Evolutionary conservation across 2,329 filamentous ascomycete species (phyloP).

Genomic region (Lasiodiplodia hormozganensis): DNA sequence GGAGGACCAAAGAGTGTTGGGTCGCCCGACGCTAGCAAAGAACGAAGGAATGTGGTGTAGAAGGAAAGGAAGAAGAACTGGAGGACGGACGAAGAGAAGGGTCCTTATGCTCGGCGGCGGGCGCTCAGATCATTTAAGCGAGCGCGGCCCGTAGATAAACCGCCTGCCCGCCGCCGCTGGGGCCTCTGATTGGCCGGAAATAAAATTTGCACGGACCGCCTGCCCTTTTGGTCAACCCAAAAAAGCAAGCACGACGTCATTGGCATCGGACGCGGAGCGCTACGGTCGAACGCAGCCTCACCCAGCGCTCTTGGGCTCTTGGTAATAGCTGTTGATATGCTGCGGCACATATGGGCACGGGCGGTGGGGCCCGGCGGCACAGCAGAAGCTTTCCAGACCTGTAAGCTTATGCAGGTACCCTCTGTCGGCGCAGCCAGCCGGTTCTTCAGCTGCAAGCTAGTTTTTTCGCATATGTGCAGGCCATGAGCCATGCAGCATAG

Average conservation of each 20-base stretch:
- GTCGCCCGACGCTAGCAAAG: background rate
- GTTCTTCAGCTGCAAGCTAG: background rate
- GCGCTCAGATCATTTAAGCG: background rate
- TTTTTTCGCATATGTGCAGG: background rate
- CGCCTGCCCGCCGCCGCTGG: background rate
- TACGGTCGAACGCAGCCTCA: background rate
- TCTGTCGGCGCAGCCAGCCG: slow-evolving; percentile 1
- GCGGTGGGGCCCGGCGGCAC: background rate
- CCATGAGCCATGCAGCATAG: background rate
- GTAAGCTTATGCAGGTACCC: slow-evolving; percentile 19
- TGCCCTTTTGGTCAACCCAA: background rate
- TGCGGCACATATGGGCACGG: background rate
- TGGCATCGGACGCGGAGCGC: background rate
- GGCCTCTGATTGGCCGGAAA: background rate
- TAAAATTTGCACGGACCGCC: no score
- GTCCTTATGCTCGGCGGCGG: background rate
- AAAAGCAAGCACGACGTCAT: slow-evolving; percentile 17
- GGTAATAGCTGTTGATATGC: background rate
- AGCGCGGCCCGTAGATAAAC: background rate
- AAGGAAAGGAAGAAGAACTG: slow-evolving; percentile 7
- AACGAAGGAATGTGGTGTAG: slow-evolving; percentile 11
- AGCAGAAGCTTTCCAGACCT: background rate
- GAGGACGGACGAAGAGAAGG: background rate
- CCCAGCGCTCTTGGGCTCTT: background rate
- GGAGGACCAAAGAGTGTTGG: background rate